Evolutionary conservation across 2,329 filamentous ascomycete genomes (phyloP).

Genomic region (Scedosporium apiospermum): DNA sequence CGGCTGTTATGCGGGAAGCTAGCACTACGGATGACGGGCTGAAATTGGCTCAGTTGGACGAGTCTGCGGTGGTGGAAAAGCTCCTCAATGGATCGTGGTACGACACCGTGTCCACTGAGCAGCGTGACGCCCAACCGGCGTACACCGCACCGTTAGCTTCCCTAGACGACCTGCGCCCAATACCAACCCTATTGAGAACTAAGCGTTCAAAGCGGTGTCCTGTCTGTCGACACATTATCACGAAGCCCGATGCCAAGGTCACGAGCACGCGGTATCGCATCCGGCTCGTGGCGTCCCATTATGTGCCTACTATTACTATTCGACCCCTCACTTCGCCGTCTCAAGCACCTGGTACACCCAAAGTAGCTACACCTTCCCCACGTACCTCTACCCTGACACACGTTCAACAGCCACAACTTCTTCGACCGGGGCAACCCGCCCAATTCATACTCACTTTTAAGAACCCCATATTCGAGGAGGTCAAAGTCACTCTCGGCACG

Average conservation of each 20-base stretch:
- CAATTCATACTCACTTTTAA: constrained; percentile 86
- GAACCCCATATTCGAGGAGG: constrained; percentile 87
- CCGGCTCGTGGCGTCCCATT: constrained; percentile 75
- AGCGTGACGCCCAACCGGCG: constrained; percentile 39
- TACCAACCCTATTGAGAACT: constrained; percentile 74
- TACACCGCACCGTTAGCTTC: constrained; percentile 46
- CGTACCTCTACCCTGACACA: constrained; percentile 20
- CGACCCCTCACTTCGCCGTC: constrained; percentile 40
- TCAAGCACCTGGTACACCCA: constrained; percentile 5
- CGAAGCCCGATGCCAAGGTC: constrained; percentile 87
- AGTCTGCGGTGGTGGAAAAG: constrained; percentile 49
- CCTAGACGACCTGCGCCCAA: constrained; percentile 65
- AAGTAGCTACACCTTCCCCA: constrained; percentile 21
- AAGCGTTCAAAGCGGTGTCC: constrained; percentile 92
- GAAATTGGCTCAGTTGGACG: constrained; percentile 50
- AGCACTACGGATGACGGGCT: constrained; percentile 62
- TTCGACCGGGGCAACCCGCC: constrained; percentile 49
- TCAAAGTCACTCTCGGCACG: constrained; percentile 80
- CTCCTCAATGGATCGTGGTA: constrained; percentile 54
- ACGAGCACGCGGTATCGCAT: constrained; percentile 87
- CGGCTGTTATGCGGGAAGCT: constrained; percentile 73
- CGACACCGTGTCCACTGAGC: constrained; percentile 42
- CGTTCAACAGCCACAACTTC: constrained; percentile 18
- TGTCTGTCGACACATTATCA: constrained; percentile 86
- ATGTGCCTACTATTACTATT: constrained; percentile 76